These are phyloP conservation scores for Ustilago cynodontis DNA, from an alignment of 1,284 basidiomycete species.

Conservation along the genomic window DNA sequence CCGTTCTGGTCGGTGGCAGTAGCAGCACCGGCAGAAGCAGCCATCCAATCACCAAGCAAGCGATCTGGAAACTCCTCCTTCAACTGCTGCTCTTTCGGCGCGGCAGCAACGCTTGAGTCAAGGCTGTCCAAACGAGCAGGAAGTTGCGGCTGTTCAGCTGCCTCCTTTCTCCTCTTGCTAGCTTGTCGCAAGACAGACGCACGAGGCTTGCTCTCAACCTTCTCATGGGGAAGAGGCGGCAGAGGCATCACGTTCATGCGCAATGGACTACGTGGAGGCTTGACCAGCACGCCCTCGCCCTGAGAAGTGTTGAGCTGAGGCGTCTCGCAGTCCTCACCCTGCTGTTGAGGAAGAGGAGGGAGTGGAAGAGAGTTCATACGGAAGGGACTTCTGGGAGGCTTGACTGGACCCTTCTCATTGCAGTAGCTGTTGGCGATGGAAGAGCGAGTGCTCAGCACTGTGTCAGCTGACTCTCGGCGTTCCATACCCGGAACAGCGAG, in stretches of 20 bases:
- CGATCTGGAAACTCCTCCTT: conserved; percentile 38
- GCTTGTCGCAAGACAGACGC: conserved; percentile 21
- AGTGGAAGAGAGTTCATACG: conserved; percentile 15
- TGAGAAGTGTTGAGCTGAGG: conserved; percentile 13
- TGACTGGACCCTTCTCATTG: conserved; percentile 15
- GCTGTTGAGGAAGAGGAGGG: conserved; percentile 18
- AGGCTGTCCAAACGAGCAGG: conserved; percentile 37
- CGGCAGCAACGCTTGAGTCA: conserved; percentile 32
- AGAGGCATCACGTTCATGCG: conserved; percentile 35
- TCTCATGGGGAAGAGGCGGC: conserved; percentile 25
- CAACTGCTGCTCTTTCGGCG: conserved; percentile 27
- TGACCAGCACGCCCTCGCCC: background rate
- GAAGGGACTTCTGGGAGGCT: conserved; percentile 33
- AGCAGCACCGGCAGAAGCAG: background rate
- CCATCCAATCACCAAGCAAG: conserved; percentile 47
- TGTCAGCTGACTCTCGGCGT: conserved; percentile 22
- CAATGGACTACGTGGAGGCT: conserved; percentile 13
- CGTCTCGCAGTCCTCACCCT: conserved; percentile 14
- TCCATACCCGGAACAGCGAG: conserved; percentile 26
- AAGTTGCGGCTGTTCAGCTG: conserved; percentile 13
- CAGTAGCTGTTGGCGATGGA: conserved; percentile 42
- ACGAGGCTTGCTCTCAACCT: conserved; percentile 8
- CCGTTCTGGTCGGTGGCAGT: background rate
- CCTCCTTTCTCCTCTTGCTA: conserved; percentile 27
- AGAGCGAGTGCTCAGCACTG: conserved; percentile 30